Evolutionary conservation across 139 green algal species (phyloP).

Genomic region (Volvox africanus): DNA sequence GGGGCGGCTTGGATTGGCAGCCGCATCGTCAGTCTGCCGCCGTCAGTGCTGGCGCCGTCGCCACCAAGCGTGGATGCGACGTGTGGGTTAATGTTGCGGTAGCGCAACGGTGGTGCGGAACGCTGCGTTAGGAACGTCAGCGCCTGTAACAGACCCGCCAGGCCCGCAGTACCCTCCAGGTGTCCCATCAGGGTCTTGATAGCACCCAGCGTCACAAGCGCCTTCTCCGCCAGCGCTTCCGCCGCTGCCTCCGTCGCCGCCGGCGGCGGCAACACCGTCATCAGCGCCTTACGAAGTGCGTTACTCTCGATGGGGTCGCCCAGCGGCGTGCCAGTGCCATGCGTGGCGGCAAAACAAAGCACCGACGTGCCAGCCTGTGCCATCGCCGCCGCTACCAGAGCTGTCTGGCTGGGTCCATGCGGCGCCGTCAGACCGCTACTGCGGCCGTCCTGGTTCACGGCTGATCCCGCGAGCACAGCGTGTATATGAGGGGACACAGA

Average conservation of each 20-base stretch:
- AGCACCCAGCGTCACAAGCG: slow-evolving; percentile 63
- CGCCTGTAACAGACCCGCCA: slow-evolving; percentile 81
- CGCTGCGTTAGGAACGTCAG: slow-evolving; percentile 56
- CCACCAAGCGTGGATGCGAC: slow-evolving; percentile 58
- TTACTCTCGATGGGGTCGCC: slow-evolving; percentile 88
- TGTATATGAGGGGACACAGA: background rate
- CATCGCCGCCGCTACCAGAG: slow-evolving; percentile 69
- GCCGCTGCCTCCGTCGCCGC: background rate
- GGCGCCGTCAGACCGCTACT: slow-evolving; percentile 89
- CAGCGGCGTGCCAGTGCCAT: slow-evolving; percentile 81
- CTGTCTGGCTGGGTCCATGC: slow-evolving; percentile 83
- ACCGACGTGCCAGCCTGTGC: slow-evolving; percentile 25
- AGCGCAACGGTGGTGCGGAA: slow-evolving; percentile 69
- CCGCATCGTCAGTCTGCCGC: slow-evolving; percentile 26
- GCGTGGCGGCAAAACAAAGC: slow-evolving; percentile 58
- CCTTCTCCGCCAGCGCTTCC: background rate
- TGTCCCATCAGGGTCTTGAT: slow-evolving; percentile 83
- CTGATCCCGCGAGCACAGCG: slow-evolving; percentile 69
- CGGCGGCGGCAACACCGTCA: background rate
- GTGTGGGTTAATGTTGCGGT: slow-evolving; percentile 81
- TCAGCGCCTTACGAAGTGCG: slow-evolving; percentile 77
- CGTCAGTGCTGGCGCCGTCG: background rate
- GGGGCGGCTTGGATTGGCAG: slow-evolving; percentile 67
- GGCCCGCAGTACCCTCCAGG: slow-evolving; percentile 82
- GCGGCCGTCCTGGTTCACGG: slow-evolving; percentile 93